Percentiles rank a stretch among this genome's conserved stretches.
Conservation (phyloP, 2,329 filamentous ascomycete genomes). For the Aspergillus tanneri region DNA sequence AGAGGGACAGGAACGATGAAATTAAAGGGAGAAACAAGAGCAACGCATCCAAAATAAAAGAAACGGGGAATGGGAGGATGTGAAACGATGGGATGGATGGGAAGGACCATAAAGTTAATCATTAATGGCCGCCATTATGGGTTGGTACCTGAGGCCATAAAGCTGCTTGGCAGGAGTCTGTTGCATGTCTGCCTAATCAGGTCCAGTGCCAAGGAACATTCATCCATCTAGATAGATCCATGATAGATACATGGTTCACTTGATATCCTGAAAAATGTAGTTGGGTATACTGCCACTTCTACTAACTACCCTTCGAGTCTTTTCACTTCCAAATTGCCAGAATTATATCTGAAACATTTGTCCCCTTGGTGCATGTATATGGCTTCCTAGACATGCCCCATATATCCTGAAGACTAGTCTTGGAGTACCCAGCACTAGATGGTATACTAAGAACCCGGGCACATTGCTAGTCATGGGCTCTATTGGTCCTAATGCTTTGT, state of each 20-base stretch:
- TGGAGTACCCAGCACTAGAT: background rate
- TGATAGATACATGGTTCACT: no score
- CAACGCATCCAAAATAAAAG: slow-evolving; percentile 2
- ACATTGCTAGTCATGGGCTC: background rate
- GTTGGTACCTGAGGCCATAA: background rate
- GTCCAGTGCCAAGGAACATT: background rate
- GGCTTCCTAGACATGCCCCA: background rate
- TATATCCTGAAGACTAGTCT: background rate
- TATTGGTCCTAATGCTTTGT: no score
- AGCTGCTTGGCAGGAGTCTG: background rate
- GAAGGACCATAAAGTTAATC: background rate
- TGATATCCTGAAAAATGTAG: no score
- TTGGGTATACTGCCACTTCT: background rate
- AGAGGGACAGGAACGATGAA: slow-evolving; percentile 1
- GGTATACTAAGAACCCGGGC: background rate
- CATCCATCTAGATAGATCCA: background rate
- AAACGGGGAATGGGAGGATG: background rate
- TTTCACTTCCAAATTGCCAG: background rate
- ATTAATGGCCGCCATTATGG: background rate
- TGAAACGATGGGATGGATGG: background rate
- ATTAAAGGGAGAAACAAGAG: background rate
- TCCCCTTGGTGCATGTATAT: background rate
- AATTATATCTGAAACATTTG: background rate
- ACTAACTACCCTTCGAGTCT: background rate
- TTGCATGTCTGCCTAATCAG: background rate